Conservation (phyloP, 2,329 filamentous ascomycete genomes). For the Paramyrothecium roridum region DNA sequence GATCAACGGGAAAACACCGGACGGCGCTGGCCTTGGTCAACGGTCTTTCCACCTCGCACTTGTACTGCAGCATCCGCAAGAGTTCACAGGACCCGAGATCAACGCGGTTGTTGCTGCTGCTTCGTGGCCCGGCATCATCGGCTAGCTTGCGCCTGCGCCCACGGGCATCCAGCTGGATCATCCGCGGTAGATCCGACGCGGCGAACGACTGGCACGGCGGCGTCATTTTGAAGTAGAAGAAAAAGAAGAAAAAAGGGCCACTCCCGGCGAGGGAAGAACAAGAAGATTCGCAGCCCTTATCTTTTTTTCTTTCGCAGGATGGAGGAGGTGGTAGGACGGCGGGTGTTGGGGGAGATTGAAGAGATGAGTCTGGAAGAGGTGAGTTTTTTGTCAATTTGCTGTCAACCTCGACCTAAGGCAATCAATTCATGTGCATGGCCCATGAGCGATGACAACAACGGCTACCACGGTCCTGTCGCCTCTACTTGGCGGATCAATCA, state of each 20-base stretch:
- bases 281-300: too few relatives aligned
- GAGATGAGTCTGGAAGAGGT: conserved; percentile 60
- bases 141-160: conserved; percentile 52
- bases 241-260: background rate
- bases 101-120: conserved; percentile 26
- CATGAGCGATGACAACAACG: too few relatives aligned
- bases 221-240: conserved; percentile 42
- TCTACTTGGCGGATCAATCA: too few relatives aligned
- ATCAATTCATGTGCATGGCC: too few relatives aligned
- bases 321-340: conserved; percentile 41
- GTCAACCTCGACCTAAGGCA: too few relatives aligned
- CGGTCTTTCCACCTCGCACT: conserved; percentile 52
- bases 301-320: conserved; percentile 21
- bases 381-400: conserved; percentile 20
- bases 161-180: conserved; percentile 43
- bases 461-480: too few relatives aligned
- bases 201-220: conserved; percentile 55
- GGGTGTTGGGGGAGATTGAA: conserved; percentile 53
- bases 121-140: conserved; percentile 6
- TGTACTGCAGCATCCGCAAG: conserved; percentile 58
- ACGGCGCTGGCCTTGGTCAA: conserved; percentile 42
- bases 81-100: conserved; percentile 55
- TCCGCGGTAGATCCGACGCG: conserved; percentile 45
- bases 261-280: background rate
- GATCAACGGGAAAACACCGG: conserved; percentile 54